These are phyloP conservation scores for Suhomyces emberorum DNA, from an alignment of 805 yeast species.

Conservation along the genomic window DNA sequence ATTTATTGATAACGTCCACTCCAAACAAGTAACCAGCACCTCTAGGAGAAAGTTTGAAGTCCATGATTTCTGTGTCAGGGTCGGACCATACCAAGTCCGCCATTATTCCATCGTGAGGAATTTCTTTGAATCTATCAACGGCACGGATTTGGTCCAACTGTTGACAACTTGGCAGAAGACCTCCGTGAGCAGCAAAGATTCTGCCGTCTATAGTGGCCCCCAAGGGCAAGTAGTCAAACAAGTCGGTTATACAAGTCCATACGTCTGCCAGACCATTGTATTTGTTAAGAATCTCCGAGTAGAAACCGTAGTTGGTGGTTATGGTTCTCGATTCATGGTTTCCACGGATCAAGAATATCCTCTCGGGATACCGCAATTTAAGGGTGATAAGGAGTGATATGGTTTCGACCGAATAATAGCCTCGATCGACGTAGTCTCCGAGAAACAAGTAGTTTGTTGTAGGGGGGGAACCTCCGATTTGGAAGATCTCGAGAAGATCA, in stretches of 20 bases:
- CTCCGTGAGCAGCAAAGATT: constrained; percentile 95
- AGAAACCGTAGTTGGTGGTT: constrained; percentile 96
- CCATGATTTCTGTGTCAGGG: constrained; percentile 79
- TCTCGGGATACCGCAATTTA: constrained; percentile 81
- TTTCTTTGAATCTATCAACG: constrained; percentile 87
- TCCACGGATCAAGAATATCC: constrained; percentile 84
- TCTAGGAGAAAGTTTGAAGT: constrained; percentile 85
- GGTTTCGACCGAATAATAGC: constrained; percentile 90
- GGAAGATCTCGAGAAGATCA: constrained; percentile 87
- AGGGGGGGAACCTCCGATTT: constrained; percentile 91
- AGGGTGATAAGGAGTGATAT: constrained; percentile 77
- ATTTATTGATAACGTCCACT: constrained; percentile 81
- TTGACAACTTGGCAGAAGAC: constrained; percentile 91
- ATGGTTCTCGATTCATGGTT: constrained; percentile 96
- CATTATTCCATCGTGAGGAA: constrained; percentile 99
- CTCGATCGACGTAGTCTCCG: constrained; percentile 97
- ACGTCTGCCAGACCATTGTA: constrained; percentile 71
- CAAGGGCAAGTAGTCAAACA: constrained; percentile 81
- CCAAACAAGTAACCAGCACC: constrained; percentile 99
- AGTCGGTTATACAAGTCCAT: constrained; percentile 87
- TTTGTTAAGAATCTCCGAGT: constrained; percentile 88
- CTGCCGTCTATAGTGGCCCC: constrained; percentile 88
- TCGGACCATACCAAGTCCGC: constrained; percentile 99
- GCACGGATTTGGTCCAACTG: constrained; percentile 88
- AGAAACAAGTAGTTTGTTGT: constrained; percentile 88